Base-by-base conservation (phyloP, 1,284 basidiomycete species). In the Leccinum solheimii region DNA sequence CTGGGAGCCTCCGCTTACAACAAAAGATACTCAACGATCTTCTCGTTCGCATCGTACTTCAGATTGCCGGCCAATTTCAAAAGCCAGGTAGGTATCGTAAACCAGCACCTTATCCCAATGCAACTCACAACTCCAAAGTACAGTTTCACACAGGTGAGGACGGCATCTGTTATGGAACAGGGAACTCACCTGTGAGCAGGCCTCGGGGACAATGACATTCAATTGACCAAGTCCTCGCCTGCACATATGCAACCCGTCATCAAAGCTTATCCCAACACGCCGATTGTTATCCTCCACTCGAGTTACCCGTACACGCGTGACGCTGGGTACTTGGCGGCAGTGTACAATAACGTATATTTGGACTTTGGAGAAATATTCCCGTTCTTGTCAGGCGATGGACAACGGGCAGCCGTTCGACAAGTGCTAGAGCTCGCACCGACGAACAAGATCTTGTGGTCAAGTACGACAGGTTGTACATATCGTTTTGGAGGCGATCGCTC, bases 361-460 rank as follows among this genome's bases (percentile, higher is more conserved):
- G 91, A 92, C 72, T 88, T 92, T 69, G 90, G 91, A 45, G 86
- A 90, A 77, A 82, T 91, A n/a, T 91, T 90, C 65, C 88, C 88
- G 0, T 77, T 83, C 62, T 75, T 92, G 40, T 88, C 87, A 2
- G 79, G 77, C 1, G 79, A 81, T 3, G 90, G 88, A 1, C 89
- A 91, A 70, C 78, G 82, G 11, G 69, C 73, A 0, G 79, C 87
- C 50, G 71, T 91, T 26, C 79, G 78, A 34, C 84, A 92, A 69
- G 75, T 89, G 13, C 73, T 92, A 2, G 91, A 92, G 72, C 75
- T 91, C 5, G 78, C 82, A 16, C 90, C 91, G 9, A 88, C 84
- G 21, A 90, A 86, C 70, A 92, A 91, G 70, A 83, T 92, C 21
- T 70, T 92, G 76, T 92, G 88, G 87, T 91, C 88, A 1, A 90